A percentile compares a stretch with the other conserved stretches of the same genome.
phyloP scores from a whole-genome alignment of 139 green algal genomes.

The Coccomyxa sp. region DNA sequence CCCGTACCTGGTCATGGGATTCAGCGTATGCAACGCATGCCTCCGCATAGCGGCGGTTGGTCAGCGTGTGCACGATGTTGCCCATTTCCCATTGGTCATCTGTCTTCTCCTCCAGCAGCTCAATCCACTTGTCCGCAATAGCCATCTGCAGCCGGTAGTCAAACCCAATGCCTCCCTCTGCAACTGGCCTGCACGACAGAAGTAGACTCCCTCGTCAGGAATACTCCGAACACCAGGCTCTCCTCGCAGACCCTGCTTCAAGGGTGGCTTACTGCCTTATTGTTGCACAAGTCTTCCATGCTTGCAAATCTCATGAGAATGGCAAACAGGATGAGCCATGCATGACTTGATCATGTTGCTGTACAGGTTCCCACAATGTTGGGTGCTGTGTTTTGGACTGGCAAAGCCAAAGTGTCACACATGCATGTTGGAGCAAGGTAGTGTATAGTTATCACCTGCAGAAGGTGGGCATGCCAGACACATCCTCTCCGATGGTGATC shows the following conservation, averaged over 20 bases:
- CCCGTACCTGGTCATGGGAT: conserved; percentile 77
- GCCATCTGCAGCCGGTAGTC: conserved; percentile 99
- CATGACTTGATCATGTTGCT: too few relatives aligned
- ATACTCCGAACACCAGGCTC: too few relatives aligned
- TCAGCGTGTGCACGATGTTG: conserved; percentile 90
- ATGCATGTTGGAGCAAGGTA: too few relatives aligned
- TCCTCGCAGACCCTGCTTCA: too few relatives aligned
- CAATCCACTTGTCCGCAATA: conserved; percentile 99
- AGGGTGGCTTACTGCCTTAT: too few relatives aligned
- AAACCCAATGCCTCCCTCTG: conserved; percentile 94
- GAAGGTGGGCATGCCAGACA: conserved; percentile 95
- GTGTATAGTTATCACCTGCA: conserved; percentile 39
- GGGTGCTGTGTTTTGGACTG: too few relatives aligned
- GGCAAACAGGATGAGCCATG: too few relatives aligned
- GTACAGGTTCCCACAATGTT: too few relatives aligned
- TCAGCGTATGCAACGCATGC: conserved; percentile 93
- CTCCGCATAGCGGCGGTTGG: conserved; percentile 91
- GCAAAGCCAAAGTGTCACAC: too few relatives aligned
- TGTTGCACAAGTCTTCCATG: too few relatives aligned
- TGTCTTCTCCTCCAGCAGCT: conserved; percentile 46
- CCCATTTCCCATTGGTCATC: conserved; percentile 93
- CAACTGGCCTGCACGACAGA: conserved; percentile 51
- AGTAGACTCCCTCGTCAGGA: background rate
- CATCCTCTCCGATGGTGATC: conserved; percentile 93
- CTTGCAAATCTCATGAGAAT: too few relatives aligned